These are phyloP conservation scores for Cryphonectria carpinicola DNA, from an alignment of 2,329 filamentous ascomycete species.

Conservation along the genomic window DNA sequence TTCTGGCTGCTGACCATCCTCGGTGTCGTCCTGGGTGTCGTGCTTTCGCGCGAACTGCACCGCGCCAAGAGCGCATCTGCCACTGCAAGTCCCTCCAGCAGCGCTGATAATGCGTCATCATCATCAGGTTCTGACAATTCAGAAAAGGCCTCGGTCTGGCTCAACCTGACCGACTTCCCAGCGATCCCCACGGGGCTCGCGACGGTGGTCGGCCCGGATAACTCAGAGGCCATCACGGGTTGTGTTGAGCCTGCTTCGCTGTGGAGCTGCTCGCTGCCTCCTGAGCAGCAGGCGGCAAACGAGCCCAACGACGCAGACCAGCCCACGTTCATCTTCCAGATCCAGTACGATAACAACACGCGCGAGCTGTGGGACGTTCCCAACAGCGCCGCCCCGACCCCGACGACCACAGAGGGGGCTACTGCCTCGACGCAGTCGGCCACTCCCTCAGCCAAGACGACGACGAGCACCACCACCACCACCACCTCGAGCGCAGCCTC, in stretches of 20 bases:
- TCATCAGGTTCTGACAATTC: constrained; percentile 12
- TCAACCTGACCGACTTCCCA: constrained; percentile 85
- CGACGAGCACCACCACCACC: not conserved
- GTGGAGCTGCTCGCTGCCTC: constrained; percentile 87
- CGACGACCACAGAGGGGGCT: constrained; percentile 18
- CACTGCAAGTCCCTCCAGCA: constrained; percentile 9
- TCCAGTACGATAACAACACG: constrained; percentile 70
- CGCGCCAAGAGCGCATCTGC: constrained; percentile 30
- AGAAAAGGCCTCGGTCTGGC: constrained; percentile 56
- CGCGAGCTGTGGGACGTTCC: constrained; percentile 53
- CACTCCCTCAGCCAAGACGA: not conserved
- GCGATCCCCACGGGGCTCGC: constrained; percentile 83
- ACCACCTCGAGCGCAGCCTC: constrained; percentile 6
- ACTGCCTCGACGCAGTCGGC: not conserved
- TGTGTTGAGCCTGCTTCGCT: constrained; percentile 75
- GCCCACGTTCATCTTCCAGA: constrained; percentile 80
- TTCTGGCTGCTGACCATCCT: constrained; percentile 61
- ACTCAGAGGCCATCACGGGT: constrained; percentile 63
- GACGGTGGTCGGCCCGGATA: constrained; percentile 75
- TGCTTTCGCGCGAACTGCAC: constrained; percentile 18
- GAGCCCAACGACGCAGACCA: constrained; percentile 67
- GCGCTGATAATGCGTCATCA: constrained; percentile 6
- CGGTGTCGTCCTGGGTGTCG: constrained; percentile 59
- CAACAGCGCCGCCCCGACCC: constrained; percentile 39
- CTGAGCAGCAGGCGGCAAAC: constrained; percentile 70